phyloP scores from a whole-genome alignment of 2,329 filamentous ascomycete genomes.

The Falciphora oryzae region DNA sequence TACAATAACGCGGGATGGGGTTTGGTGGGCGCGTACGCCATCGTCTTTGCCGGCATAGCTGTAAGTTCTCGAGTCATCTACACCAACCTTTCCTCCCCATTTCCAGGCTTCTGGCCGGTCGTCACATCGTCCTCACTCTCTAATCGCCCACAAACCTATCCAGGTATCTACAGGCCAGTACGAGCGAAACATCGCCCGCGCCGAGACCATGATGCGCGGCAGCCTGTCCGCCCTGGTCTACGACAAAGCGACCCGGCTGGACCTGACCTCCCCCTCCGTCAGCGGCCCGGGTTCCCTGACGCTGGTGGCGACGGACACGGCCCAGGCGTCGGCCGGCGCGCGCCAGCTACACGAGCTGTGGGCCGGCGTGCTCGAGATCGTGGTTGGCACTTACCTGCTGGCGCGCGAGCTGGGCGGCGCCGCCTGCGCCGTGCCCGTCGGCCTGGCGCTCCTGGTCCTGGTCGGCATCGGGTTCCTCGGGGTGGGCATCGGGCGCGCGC shows the following conservation, averaged over 20 bases:
- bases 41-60: conserved; percentile 12
- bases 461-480: conserved; percentile 7
- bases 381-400: conserved; percentile 33
- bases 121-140: background rate
- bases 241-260: conserved; percentile 7
- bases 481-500: conserved; percentile 15
- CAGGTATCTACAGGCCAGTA: conserved; percentile 7
- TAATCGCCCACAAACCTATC: background rate
- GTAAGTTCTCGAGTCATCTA: background rate
- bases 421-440: conserved; percentile 36
- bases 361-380: conserved; percentile 35
- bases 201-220: conserved; percentile 10
- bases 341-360: conserved; percentile 37
- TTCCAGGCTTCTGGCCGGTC: background rate
- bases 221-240: conserved; percentile 10
- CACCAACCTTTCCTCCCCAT: background rate
- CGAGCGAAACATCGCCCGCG: conserved; percentile 6
- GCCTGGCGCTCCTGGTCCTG: conserved; percentile 15
- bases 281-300: conserved; percentile 20
- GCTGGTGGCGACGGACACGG: conserved; percentile 37
- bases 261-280: conserved; percentile 4
- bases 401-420: conserved; percentile 33
- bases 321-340: conserved; percentile 27
- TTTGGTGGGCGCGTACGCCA: conserved; percentile 27
- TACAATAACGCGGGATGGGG: conserved; percentile 24